A percentile compares a stretch with the other conserved stretches of the same genome.
These are phyloP conservation scores for Amoeboaphelidium protococcarum DNA, from an alignment of 371 early-diverging fungal genomes.

Conservation along the genomic window DNA sequence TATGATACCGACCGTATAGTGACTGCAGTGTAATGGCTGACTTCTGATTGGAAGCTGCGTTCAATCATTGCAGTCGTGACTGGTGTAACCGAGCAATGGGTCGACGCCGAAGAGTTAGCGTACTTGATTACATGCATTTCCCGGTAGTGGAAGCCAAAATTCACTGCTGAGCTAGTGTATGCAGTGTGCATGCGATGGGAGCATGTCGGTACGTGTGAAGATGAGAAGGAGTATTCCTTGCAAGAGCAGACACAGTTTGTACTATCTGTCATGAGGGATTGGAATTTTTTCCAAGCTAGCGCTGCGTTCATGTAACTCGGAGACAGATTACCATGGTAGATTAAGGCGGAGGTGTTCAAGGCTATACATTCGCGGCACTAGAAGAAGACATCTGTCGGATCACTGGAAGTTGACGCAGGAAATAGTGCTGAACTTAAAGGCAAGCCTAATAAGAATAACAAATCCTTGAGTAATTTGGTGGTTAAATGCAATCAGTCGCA, in stretches of 20 bases:
- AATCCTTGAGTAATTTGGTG: no score
- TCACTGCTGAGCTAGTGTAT: background rate
- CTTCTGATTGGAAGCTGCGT: background rate
- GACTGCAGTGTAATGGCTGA: background rate
- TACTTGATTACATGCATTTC: background rate
- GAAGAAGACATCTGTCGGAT: no score
- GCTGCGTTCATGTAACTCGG: background rate
- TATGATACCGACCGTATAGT: background rate
- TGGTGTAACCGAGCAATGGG: background rate
- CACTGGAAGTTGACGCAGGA: no score
- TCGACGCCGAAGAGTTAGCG: background rate
- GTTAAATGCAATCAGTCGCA: no score
- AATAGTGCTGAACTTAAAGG: no score
- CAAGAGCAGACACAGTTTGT: background rate
- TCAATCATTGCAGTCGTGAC: background rate
- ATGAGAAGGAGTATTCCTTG: background rate
- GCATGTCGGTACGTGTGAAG: background rate
- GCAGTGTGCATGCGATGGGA: background rate
- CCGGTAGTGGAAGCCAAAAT: background rate
- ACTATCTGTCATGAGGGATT: background rate
- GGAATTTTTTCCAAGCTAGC: background rate
- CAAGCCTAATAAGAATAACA: no score
- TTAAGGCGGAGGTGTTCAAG: background rate
- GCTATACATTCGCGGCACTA: no score
- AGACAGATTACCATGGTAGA: background rate